Evolutionary conservation across 257 asterid species (phyloP).

Genomic region (Jaltomata sinuosa): DNA sequence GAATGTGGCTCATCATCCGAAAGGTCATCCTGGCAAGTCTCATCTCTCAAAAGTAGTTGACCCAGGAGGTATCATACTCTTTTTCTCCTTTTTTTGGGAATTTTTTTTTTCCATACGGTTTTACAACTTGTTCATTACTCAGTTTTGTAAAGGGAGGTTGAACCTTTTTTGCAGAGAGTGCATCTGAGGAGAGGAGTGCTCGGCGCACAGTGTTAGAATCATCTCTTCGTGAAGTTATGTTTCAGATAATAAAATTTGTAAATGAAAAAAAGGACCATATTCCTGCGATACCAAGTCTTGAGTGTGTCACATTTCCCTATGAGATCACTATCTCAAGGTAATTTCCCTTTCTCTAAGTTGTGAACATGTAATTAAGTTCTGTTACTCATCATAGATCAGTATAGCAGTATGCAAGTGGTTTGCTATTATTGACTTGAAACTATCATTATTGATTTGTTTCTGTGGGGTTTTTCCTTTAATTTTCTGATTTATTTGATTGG

Average conservation of each 20-base stretch:
- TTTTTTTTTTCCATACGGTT: background rate
- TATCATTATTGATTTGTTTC: background rate
- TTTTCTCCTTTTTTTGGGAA: background rate
- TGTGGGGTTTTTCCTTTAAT: background rate
- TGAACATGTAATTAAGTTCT: background rate
- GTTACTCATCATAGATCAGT: background rate
- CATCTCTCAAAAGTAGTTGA: constrained; percentile 65
- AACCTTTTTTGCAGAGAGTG: constrained; percentile 21
- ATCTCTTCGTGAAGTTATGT: constrained; percentile 80
- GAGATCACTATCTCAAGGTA: constrained; percentile 96
- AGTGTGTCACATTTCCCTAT: constrained; percentile 84
- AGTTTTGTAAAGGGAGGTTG: background rate
- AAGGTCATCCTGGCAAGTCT: constrained; percentile 64
- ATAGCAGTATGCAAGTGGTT: background rate
- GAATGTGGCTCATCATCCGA: constrained; percentile 70
- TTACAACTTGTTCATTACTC: background rate
- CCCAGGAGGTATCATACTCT: constrained; percentile 53
- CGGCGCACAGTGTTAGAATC: constrained; percentile 71
- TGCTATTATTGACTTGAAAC: background rate
- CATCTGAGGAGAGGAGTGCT: constrained; percentile 72
- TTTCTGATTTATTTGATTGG: background rate
- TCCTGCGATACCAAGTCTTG: constrained; percentile 81
- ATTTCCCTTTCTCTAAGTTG: background rate
- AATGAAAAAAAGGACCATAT: constrained; percentile 97
- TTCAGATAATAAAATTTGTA: constrained; percentile 91